These are phyloP conservation scores for Asterophora lycoperdoides DNA, from an alignment of 768 basidiomycete species.

Conservation along the genomic window DNA sequence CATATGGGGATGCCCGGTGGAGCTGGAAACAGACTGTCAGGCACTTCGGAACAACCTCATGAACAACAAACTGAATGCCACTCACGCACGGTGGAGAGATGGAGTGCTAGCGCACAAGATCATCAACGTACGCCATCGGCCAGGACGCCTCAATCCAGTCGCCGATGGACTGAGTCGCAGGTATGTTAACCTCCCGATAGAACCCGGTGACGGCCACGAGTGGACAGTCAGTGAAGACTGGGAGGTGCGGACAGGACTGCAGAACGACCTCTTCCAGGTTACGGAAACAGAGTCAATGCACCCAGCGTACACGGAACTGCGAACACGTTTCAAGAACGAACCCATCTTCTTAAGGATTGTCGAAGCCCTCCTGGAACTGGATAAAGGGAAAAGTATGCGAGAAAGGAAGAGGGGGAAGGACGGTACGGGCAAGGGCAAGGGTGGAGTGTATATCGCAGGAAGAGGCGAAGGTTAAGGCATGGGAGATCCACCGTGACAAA, in stretches of 20 bases:
- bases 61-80: conserved; percentile 9
- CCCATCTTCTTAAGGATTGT: conserved; percentile 15
- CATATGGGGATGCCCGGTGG: conserved; percentile 25
- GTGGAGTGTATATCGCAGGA: conserved; percentile 11
- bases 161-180: conserved; percentile 27
- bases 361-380: no score
- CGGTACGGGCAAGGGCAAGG: no score
- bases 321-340: conserved; percentile 3
- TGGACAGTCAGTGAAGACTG: conserved; percentile 28
- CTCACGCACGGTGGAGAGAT: not conserved
- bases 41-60: no score
- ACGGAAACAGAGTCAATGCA: no score
- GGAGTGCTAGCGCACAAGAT: conserved; percentile 16
- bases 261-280: conserved; percentile 15
- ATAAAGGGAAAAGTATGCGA: conserved; percentile 7
- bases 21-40: conserved; percentile 32
- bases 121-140: conserved; percentile 20
- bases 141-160: conserved; percentile 20
- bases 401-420: conserved; percentile 12
- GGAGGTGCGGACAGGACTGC: conserved; percentile 17
- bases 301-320: no score
- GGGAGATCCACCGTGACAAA: no score
- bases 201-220: conserved; percentile 15
- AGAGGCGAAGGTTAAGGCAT: no score
- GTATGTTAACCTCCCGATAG: conserved; percentile 6